Base-by-base conservation (phyloP, 768 basidiomycete genomes). In the Gyrodon lividus region DNA sequence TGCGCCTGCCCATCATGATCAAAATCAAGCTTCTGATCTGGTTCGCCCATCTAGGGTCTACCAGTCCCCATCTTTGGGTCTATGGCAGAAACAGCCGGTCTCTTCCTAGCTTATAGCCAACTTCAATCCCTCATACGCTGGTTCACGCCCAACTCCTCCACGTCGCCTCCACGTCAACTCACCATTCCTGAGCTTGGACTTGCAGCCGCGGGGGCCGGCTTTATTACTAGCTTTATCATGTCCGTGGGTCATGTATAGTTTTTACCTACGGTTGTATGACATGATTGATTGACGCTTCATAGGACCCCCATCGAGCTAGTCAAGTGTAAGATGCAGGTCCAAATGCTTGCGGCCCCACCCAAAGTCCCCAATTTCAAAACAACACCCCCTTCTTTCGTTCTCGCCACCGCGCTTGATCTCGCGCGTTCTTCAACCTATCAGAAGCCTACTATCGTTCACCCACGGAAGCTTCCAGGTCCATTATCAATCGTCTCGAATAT, bases 321-420 rank as follows among this genome's bases (percentile, higher is more conserved):
- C 60, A 95, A 96, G 71, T 93, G 91, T 74, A 89, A 91, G 68
- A 94, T 94, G 92, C 92, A 94, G 64, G 92, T 93, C 5, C 90
- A 94, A 65, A 86, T 90, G 79, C 81, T 92, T 13, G 26, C 59
- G 46, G 19, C 43, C 17, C 52, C 61, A 38, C 57, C 52, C 17
- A 50, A 44, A 43, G 44, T 59, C 14, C 54, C 55, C 17, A 41
- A 52, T 47, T 56, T 59, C 12, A 33, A 33, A 19, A 55, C 56
- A 39, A 51, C 38, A 37, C 53, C 49, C n/a, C 57, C 61, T 26
- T 56, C 52, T 34, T 61, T 61, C 44, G 42, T 54, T 46, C 40
- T 45, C 43, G 33, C 51, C 28, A 52, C 20, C 10, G 51, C 20
- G 19, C n/a, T 37, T 26, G 30, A 30, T 23, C 52, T 48, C 31